These are phyloP conservation scores for Hymenoscyphus infarciens DNA, from an alignment of 2,329 filamentous ascomycete species.

Conservation along the genomic window DNA sequence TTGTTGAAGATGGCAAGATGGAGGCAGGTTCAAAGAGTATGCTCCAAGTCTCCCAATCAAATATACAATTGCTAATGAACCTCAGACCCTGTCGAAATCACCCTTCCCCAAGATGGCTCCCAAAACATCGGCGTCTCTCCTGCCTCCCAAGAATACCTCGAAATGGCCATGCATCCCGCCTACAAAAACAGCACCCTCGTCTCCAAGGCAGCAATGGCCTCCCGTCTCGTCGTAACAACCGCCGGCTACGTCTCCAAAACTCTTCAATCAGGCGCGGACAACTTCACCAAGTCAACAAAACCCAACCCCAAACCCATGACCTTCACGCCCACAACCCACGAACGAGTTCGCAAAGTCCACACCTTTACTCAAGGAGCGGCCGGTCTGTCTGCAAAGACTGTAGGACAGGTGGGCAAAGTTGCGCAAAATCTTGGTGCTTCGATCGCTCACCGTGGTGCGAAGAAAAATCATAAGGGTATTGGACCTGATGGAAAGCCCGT, in stretches of 20 bases:
- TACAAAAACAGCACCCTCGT: conserved; percentile 87
- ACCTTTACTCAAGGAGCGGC: conserved; percentile 79
- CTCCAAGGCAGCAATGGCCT: conserved; percentile 80
- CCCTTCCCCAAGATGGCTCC: conserved; percentile 64
- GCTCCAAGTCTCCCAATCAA: not conserved
- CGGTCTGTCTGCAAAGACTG: conserved; percentile 76
- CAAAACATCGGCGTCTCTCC: conserved; percentile 66
- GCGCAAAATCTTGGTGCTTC: conserved; percentile 87
- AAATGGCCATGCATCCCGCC: conserved; percentile 79
- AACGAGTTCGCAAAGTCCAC: conserved; percentile 83
- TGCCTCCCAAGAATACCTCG: conserved; percentile 66
- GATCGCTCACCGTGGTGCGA: conserved; percentile 59
- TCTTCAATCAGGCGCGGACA: conserved; percentile 73
- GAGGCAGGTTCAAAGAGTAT: conserved; percentile 88
- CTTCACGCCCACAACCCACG: conserved; percentile 81
- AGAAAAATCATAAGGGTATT: conserved; percentile 55
- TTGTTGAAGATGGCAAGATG: conserved; percentile 72
- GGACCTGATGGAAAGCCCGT: conserved; percentile 64
- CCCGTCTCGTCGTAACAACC: conserved; percentile 85
- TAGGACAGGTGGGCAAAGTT: conserved; percentile 76
- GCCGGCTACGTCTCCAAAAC: conserved; percentile 76
- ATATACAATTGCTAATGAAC: conserved; percentile 11
- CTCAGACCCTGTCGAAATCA: conserved; percentile 74
- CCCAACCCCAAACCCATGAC: conserved; percentile 77
- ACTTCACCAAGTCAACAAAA: conserved; percentile 75